These are phyloP conservation scores for Castanospermum australe DNA, from an alignment of 306 rosid genomes.

Conservation along the genomic window DNA sequence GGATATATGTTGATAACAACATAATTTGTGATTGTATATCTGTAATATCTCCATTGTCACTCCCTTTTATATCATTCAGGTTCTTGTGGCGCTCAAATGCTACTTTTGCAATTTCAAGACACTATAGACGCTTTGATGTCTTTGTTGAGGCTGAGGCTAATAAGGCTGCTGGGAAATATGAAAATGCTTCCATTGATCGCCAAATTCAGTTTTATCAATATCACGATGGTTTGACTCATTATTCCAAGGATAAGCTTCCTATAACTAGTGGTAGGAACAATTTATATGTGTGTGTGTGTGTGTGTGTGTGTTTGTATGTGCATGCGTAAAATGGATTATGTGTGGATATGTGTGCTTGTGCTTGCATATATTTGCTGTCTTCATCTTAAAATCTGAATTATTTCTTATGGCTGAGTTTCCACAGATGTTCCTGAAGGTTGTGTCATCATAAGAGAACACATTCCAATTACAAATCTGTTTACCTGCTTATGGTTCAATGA, in stretches of 20 bases:
- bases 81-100: constrained; percentile 95
- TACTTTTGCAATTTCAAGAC: constrained; percentile 91
- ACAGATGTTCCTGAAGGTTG: constrained; percentile 99
- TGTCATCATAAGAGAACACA: constrained; percentile 85
- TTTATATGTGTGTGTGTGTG: too few relatives aligned
- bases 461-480: constrained; percentile 89
- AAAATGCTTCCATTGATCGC: constrained; percentile 76
- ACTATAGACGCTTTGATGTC: constrained; percentile 89
- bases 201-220: constrained; percentile 76
- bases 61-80: constrained; percentile 46
- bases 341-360: neutral
- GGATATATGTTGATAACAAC: neutral
- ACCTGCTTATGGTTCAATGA: constrained; percentile 98
- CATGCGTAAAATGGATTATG: constrained; percentile 27
- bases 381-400: neutral
- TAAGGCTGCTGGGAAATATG: constrained; percentile 87
- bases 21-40: constrained; percentile 8
- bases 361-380: constrained; percentile 15
- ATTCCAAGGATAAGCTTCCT: constrained; percentile 82
- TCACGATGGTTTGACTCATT: constrained; percentile 81
- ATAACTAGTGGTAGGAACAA: constrained; percentile 81
- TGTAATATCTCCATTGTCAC: constrained; percentile 5
- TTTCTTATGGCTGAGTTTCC: constrained; percentile 38
- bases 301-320: too few relatives aligned
- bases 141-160: constrained; percentile 98